These are phyloP conservation scores for Posidonia oceanica DNA, from an alignment of 116 monocot genomes.

Conservation along the genomic window DNA sequence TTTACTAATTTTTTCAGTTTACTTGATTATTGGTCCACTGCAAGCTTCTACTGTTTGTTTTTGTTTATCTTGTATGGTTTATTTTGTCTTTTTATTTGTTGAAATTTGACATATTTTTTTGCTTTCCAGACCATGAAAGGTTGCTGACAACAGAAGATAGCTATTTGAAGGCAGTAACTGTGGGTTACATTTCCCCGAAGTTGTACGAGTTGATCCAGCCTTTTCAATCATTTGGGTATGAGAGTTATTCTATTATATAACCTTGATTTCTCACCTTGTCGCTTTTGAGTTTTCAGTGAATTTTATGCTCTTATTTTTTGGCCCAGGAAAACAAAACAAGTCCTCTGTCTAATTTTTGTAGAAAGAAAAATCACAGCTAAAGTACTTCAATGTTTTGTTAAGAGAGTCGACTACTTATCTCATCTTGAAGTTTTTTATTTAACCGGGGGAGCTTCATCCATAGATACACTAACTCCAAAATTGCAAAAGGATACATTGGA, in stretches of 20 bases:
- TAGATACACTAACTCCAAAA: slow-evolving; percentile 52
- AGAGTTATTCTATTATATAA: background rate
- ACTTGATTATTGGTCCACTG: no score
- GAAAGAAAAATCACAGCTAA: slow-evolving; percentile 76
- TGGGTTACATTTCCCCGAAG: slow-evolving; percentile 74
- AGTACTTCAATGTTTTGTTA: slow-evolving; percentile 46
- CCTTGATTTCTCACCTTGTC: no score
- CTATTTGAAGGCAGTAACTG: slow-evolving; percentile 21
- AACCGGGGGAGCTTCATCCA: slow-evolving; percentile 72
- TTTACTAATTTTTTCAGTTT: no score
- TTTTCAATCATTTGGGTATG: slow-evolving; percentile 61
- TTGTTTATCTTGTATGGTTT: no score
- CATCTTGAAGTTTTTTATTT: slow-evolving; percentile 63
- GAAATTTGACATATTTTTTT: background rate
- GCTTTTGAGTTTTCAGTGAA: background rate
- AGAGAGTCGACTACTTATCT: slow-evolving; percentile 44
- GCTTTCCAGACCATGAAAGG: slow-evolving; percentile 35
- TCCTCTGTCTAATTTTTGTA: slow-evolving; percentile 76
- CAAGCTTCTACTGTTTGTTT: no score
- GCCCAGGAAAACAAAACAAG: slow-evolving; percentile 36
- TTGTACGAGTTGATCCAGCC: slow-evolving; percentile 52
- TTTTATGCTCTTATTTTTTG: background rate
- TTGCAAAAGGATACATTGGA: slow-evolving; percentile 60
- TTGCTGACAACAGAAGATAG: slow-evolving; percentile 33
- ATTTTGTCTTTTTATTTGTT: no score